phyloP scores from a whole-genome alignment of 352 stramenopile genomes.

The Aphanomyces euteiches region DNA sequence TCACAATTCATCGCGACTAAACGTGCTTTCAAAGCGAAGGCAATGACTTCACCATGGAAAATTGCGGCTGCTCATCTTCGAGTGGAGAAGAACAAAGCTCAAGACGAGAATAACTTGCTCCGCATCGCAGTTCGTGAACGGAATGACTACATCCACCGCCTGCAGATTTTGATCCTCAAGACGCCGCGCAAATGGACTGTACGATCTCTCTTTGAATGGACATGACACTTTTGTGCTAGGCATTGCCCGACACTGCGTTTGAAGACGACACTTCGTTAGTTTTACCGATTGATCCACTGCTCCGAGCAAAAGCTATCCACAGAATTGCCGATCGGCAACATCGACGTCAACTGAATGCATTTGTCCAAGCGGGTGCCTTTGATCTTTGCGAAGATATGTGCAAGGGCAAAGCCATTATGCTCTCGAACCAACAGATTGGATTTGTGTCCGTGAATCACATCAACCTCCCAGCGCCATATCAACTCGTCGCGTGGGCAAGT shows the following conservation, averaged over 20 bases:
- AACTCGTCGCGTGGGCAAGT: neutral
- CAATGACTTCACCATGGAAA: slow-evolving; percentile 6
- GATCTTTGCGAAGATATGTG: neutral
- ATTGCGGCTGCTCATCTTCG: neutral
- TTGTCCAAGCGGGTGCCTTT: neutral
- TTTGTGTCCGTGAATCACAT: slow-evolving; percentile 1
- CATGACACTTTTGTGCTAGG: too few species aligned
- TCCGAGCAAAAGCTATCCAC: neutral
- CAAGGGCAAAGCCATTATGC: neutral
- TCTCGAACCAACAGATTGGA: neutral
- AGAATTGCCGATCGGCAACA: neutral
- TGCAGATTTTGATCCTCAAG: neutral
- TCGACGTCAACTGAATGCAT: neutral
- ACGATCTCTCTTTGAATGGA: neutral
- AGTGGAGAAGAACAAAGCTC: neutral
- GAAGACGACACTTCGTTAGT: neutral
- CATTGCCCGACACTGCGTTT: too few species aligned
- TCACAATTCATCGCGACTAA: neutral
- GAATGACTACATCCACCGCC: neutral
- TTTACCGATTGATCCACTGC: neutral
- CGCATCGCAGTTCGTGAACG: neutral
- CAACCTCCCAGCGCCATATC: neutral
- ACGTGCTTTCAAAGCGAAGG: neutral
- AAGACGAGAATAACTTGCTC: slow-evolving; percentile 19
- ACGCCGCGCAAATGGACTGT: neutral